Base-by-base conservation (phyloP, 495 filamentous ascomycete genomes). In the Neurospora sp. region DNA sequence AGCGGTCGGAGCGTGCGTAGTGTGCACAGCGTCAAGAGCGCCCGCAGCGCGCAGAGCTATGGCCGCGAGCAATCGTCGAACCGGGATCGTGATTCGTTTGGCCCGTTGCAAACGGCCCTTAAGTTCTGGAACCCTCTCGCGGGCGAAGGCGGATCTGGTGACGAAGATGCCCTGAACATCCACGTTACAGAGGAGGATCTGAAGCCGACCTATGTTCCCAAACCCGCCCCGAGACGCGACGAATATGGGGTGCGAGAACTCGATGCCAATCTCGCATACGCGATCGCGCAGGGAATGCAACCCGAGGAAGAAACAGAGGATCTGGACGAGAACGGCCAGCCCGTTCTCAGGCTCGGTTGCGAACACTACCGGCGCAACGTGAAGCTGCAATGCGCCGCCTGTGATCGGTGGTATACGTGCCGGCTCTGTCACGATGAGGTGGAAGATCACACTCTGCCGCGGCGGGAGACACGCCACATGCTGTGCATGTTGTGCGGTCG, bases 401-500 rank as follows among this genome's bases (percentile, higher is more conserved):
- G 96, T 83, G 89, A 90, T 77, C 89, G 87, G 74, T 99, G 96
- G 96, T 94, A 97, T 77, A 93, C 96, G 0, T 99, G 96, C 77
- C 91, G 96, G 28, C 91, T 97, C 80, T 99, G 96, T 79, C 96
- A 99, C 79, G 94, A 99, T 76, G 90, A 89, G 59, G 87, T 86
- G 31, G 92, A 98, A 80, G 90, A 94, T 77, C 96, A 99, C 82
- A 85, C 83, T 77, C 85, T 99, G 72, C 88, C 92, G 77, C 90
- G 96, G 66, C 89, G 88, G 70, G 91, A 92, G 74, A 98, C 94
- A 36, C 91, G 92, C 82, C 91, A 98, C 79, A 99, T 99, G 96
- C 86, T 98, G 28, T 99, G 96, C 84, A 99, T 99, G 96, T 86
- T 94, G 38, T 99, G 96, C 83, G 90, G 90, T 13, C 90, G 90